A percentile compares a stretch with the other conserved stretches of the same genome.
phyloP scores from a whole-genome alignment of 768 basidiomycete species.

The Pulveroboletus ravenelii region DNA sequence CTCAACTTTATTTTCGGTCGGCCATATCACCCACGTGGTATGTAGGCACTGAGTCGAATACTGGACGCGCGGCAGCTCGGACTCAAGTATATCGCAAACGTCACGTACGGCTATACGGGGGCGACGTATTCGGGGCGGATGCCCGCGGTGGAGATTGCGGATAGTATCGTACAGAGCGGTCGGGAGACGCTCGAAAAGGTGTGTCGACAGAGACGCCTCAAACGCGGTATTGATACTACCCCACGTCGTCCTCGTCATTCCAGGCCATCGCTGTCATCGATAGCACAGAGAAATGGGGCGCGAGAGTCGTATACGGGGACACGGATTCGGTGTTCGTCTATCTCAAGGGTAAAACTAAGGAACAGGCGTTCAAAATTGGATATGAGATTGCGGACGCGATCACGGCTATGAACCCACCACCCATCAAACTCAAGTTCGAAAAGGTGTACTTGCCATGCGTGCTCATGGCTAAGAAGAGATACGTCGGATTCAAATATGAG shows the following conservation, averaged over 20 bases:
- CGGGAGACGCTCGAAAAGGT: slow-evolving; percentile 95
- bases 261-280: slow-evolving; percentile 85
- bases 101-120: slow-evolving; percentile 94
- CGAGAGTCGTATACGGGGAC: slow-evolving; percentile 93
- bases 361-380: slow-evolving; percentile 90
- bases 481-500: slow-evolving; percentile 95
- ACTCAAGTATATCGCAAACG: slow-evolving; percentile 91
- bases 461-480: slow-evolving; percentile 97
- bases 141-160: slow-evolving; percentile 98
- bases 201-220: slow-evolving; percentile 3
- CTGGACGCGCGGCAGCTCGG: slow-evolving; percentile 90
- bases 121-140: slow-evolving; percentile 95
- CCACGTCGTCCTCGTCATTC: neutral
- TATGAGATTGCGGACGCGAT: slow-evolving; percentile 88
- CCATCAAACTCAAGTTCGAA: slow-evolving; percentile 96
- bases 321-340: slow-evolving; percentile 95
- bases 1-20: neutral
- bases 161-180: slow-evolving; percentile 95
- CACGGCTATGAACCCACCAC: slow-evolving; percentile 82
- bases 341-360: slow-evolving; percentile 85
- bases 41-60: slow-evolving; percentile 65
- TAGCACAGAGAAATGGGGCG: slow-evolving; percentile 77
- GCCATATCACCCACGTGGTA: neutral
- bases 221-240: neutral
- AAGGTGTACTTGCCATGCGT: slow-evolving; percentile 97